Evolutionary conservation across 169 alveolate species (phyloP).

Genomic region (Plasmodium cynomolgi): DNA sequence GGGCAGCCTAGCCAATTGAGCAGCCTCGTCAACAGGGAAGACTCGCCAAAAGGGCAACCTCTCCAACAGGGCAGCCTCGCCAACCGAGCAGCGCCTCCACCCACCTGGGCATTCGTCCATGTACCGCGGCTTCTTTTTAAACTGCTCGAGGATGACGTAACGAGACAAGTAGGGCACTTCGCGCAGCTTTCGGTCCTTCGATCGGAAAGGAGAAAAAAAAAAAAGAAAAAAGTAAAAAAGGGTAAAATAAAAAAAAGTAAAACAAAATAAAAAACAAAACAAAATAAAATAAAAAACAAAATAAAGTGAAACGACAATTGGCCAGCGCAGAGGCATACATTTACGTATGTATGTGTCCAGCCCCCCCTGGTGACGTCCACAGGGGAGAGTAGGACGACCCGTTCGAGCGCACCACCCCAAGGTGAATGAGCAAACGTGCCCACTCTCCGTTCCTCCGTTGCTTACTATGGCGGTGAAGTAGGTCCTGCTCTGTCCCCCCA

Average conservation of each 20-base stretch:
- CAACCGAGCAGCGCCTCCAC: neutral
- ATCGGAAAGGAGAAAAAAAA: neutral
- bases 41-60: too few species aligned
- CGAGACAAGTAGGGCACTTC: slow-evolving; percentile 89
- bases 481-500: neutral
- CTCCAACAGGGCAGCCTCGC: too few species aligned
- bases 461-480: slow-evolving; percentile 65
- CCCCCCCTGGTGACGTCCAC: neutral
- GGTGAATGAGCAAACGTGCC: neutral
- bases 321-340: neutral
- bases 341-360: neutral
- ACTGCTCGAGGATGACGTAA: slow-evolving; percentile 81
- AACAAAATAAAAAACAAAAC: too few species aligned
- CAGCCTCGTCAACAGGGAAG: too few species aligned
- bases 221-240: neutral
- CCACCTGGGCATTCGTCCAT: slow-evolving; percentile 86
- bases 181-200: slow-evolving; percentile 85
- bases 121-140: slow-evolving; percentile 84
- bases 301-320: neutral
- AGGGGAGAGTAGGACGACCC: neutral
- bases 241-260: too few species aligned
- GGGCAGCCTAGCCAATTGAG: too few species aligned
- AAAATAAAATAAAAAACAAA: too few species aligned
- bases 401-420: neutral
- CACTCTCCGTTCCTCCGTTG: neutral